These are phyloP conservation scores for Rhizopogon hawkerae DNA, from an alignment of 1,284 basidiomycete species.

Conservation along the genomic window DNA sequence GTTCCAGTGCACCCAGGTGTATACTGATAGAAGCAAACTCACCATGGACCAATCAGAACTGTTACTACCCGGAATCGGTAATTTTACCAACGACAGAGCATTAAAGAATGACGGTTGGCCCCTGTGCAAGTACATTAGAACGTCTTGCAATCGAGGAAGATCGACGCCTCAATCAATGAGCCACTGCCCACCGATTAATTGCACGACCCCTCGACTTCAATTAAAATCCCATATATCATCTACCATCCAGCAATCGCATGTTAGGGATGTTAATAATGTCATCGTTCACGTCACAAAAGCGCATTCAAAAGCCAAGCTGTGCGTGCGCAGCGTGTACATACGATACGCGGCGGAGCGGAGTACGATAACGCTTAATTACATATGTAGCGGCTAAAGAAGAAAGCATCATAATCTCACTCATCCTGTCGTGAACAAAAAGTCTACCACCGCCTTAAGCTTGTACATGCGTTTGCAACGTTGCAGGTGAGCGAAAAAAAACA, in stretches of 20 bases:
- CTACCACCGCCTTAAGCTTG: not conserved
- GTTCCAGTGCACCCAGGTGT: too few species aligned
- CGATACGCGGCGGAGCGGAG: not conserved
- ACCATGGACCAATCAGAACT: too few species aligned
- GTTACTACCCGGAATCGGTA: not conserved
- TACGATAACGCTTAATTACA: not conserved
- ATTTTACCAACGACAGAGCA: not conserved
- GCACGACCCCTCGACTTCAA: not conserved
- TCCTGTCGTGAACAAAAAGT: not conserved
- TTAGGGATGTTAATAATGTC: not conserved
- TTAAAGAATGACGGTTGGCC: not conserved
- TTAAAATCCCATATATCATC: not conserved
- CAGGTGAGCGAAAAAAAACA: not conserved
- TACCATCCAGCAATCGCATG: not conserved
- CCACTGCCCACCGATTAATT: not conserved
- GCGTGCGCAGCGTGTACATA: too few species aligned
- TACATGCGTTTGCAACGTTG: slow-evolving; percentile 22
- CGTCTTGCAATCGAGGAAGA: not conserved
- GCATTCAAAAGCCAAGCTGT: not conserved
- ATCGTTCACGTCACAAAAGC: not conserved
- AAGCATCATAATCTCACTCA: not conserved
- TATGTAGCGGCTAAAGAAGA: not conserved
- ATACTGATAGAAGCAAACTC: not conserved
- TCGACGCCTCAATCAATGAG: not conserved
- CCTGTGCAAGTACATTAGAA: not conserved